Conservation (phyloP, 2,329 filamentous ascomycete species). For the Triangularia verruculosa region DNA sequence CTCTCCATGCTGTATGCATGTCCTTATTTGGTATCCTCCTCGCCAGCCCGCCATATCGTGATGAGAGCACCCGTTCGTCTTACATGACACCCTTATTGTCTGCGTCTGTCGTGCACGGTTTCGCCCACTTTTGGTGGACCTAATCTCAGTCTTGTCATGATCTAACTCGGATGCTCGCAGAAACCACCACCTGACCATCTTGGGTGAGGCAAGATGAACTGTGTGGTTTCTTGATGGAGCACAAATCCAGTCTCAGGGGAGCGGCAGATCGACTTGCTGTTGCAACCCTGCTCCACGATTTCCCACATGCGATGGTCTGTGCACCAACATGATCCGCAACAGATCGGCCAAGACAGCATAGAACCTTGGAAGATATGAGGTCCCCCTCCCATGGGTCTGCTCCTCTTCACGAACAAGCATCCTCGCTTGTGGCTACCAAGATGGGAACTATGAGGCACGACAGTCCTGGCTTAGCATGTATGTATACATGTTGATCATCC, state of each 20-base stretch:
- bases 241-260: neutral
- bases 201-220: neutral
- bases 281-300: neutral
- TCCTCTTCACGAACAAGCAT: neutral
- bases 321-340: neutral
- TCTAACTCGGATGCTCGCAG: neutral
- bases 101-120: neutral
- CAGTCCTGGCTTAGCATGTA: conserved; percentile 1
- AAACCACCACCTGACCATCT: neutral
- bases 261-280: conserved; percentile 1
- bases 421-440: conserved; percentile 8
- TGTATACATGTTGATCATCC: neutral
- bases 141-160: conserved; percentile 6
- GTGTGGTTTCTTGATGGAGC: neutral
- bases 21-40: conserved; percentile 1
- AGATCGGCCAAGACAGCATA: conserved; percentile 1
- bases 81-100: neutral
- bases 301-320: neutral
- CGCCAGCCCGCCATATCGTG: neutral
- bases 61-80: neutral
- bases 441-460: neutral
- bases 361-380: neutral
- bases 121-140: neutral
- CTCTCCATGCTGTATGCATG: neutral
- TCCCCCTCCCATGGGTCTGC: neutral